These are phyloP conservation scores for Trichopus zeylanicus DNA, from an alignment of 116 monocot genomes.

Conservation along the genomic window DNA sequence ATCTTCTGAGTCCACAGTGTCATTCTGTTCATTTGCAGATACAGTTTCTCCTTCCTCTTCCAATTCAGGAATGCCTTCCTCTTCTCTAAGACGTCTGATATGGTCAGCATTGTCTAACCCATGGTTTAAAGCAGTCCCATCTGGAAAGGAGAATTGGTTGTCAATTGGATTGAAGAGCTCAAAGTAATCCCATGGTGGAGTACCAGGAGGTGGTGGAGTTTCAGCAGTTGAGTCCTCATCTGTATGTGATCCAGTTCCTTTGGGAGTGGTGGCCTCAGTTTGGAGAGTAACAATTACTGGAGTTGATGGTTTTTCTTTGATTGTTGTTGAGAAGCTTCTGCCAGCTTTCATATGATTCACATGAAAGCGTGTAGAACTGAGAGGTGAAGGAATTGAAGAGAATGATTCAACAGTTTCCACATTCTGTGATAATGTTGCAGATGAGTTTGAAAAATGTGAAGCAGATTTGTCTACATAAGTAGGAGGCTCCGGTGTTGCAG, in stretches of 20 bases:
- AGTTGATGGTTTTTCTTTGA: constrained; percentile 57
- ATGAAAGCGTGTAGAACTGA: constrained; percentile 37
- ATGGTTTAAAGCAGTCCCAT: constrained; percentile 23
- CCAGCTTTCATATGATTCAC: constrained; percentile 71
- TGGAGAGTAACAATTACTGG: constrained; percentile 36
- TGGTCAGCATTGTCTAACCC: constrained; percentile 38
- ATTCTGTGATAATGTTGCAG: constrained; percentile 45
- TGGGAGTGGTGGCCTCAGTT: constrained; percentile 12
- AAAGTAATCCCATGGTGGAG: constrained; percentile 88
- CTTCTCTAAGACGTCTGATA: constrained; percentile 43
- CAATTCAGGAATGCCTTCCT: constrained; percentile 69
- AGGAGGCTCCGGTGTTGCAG: constrained; percentile 51
- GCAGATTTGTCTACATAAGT: constrained; percentile 35
- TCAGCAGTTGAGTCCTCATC: constrained; percentile 31
- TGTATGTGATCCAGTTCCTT: constrained; percentile 9
- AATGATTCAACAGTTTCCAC: constrained; percentile 35
- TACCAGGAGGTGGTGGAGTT: constrained; percentile 19
- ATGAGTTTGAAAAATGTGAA: constrained; percentile 54
- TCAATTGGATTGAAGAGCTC: constrained; percentile 52
- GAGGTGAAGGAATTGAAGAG: constrained; percentile 50
- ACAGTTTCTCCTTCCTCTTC: constrained; percentile 60
- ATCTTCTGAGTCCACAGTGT: constrained; percentile 47
- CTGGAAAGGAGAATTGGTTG: constrained; percentile 42
- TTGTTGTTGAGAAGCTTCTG: constrained; percentile 29
- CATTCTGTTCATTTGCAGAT: constrained; percentile 26